Evolutionary conservation across 164 flowering plant species (phyloP), one percentile per base, ranked within the genome.

Genomic region (Macadamia tetraphylla): DNA sequence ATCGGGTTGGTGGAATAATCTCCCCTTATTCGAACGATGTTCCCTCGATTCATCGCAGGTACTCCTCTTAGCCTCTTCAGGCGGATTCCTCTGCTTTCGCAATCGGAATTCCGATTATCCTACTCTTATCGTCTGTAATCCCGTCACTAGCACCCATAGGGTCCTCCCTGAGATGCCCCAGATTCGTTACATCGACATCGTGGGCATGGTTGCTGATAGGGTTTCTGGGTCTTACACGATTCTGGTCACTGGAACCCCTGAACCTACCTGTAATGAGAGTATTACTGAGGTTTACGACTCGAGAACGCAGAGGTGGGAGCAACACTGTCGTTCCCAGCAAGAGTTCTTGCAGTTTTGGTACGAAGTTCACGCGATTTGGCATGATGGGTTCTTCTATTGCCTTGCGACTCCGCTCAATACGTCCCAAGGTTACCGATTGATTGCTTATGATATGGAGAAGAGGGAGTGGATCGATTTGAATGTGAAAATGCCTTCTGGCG

Each of bases 271-370:
- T 29, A 55, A 48, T 29, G 78, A 76, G 42, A 76, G 75, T 65
- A 65, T 76, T 52, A 76, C 74, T 14, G 78, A 76, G 66, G 70
- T 72, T 35, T 76, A 68, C 35, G 78, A 76, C 40, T 76, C 78
- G 18, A 35, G 64, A 63, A 66, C 70, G 0, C 73, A 65, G 14
- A 32, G 8, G n/a, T 76, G 78, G 78, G 66, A 43, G 14, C 70
- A 71, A 51, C 73, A 71, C 51, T 72, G 75, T 66, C 62, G 63
- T 12, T 76, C 78, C 44, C 60, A 49, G 48, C 67, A 64, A 40
- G 75, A 65, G 15, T 68, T 71, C 73, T 72, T 76, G 70, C 75
- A 71, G 59, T 65, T 72, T 42, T 76, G 78, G 75, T 72, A 61
- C 48, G 78, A 71, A 55, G 75, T 69, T 29, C 78, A 65, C 9